A percentile compares a stretch with the other conserved stretches of the same genome.
Evolutionary conservation across 345 rosid species (phyloP).

Genomic region (Melastoma malabathricum): DNA sequence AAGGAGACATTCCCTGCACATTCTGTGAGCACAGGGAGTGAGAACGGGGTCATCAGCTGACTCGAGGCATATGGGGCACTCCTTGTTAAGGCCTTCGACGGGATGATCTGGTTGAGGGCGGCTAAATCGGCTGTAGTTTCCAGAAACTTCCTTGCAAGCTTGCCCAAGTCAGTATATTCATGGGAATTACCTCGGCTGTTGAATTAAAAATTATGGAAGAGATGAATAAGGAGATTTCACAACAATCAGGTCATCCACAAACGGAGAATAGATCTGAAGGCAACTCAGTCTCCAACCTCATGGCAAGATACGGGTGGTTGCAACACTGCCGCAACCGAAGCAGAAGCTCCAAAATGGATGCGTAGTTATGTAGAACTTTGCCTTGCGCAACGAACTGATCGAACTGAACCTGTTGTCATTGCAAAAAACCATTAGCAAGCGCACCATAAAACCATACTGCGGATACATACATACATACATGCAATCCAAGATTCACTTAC

Average conservation of each 20-base stretch:
- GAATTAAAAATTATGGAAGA: not conserved
- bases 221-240: too few relatives aligned
- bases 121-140: slow-evolving; percentile 19
- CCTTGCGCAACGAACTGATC: slow-evolving; percentile 66
- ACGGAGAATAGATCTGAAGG: too few relatives aligned
- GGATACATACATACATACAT: too few relatives aligned
- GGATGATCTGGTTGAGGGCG: slow-evolving; percentile 16
- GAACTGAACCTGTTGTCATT: slow-evolving; percentile 41
- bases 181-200: slow-evolving; percentile 39
- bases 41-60: slow-evolving; percentile 59
- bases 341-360: slow-evolving; percentile 50
- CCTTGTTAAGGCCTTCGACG: slow-evolving; percentile 27
- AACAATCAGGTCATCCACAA: too few relatives aligned
- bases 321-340: slow-evolving; percentile 67
- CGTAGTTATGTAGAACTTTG: slow-evolving; percentile 58
- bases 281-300: slow-evolving; percentile 26
- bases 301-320: slow-evolving; percentile 62
- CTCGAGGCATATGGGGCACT: slow-evolving; percentile 59
- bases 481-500: too few relatives aligned
- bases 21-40: slow-evolving; percentile 57
- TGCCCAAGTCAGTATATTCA: slow-evolving; percentile 40
- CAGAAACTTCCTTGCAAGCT: slow-evolving; percentile 47
- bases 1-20: slow-evolving; percentile 63
- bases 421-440: slow-evolving; percentile 3
- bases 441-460: not conserved